Conservation (phyloP, 1,284 basidiomycete species). For the Sporisorium sorghi region DNA sequence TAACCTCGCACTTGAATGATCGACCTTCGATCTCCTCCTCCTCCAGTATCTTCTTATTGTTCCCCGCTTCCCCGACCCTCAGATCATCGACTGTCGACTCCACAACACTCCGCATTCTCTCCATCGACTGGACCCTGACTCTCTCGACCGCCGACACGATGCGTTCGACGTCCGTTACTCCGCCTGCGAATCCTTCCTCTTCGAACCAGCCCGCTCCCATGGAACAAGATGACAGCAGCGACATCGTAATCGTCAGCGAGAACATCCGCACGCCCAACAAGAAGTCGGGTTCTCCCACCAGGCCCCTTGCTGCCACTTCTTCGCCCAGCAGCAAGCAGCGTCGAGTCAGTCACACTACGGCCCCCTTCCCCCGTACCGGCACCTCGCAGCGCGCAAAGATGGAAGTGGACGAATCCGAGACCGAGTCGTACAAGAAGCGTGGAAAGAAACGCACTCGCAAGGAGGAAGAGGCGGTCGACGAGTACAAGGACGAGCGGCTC, state of each 20-base stretch:
- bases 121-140: not conserved
- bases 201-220: not conserved
- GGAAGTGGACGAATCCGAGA: not conserved
- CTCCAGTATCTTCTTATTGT: not conserved
- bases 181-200: not conserved
- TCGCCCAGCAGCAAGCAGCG: slow-evolving; percentile 5
- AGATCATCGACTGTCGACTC: not conserved
- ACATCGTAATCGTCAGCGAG: slow-evolving; percentile 16
- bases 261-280: slow-evolving; percentile 1
- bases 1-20: not conserved
- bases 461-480: slow-evolving; percentile 3
- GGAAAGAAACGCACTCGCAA: slow-evolving; percentile 3
- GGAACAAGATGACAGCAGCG: slow-evolving; percentile 6
- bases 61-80: not conserved
- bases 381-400: not conserved
- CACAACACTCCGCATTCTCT: not conserved
- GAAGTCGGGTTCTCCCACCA: not conserved
- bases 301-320: not conserved
- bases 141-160: slow-evolving; percentile 1
- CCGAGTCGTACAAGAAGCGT: not conserved
- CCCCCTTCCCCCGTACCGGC: not conserved
- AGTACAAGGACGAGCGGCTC: not conserved
- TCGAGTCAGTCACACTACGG: no score
- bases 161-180: slow-evolving; percentile 14
- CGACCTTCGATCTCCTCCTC: not conserved